Evolutionary conservation across 192 early-diverging fungal species (phyloP), one percentile per base, ranked within the genome.

Genomic region (Gryganskiella cystojenkinii): DNA sequence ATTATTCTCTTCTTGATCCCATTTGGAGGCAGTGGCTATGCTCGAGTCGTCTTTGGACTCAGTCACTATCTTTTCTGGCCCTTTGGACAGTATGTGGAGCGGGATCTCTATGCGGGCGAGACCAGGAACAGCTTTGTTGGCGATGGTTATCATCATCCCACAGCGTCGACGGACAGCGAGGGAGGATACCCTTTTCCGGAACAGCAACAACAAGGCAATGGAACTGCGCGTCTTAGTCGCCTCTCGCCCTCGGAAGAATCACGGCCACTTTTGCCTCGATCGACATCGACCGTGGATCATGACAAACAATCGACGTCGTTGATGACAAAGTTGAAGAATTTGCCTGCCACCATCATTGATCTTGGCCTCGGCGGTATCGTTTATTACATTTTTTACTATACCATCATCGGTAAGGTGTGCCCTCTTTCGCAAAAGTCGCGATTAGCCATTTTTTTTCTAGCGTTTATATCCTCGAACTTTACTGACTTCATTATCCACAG

Each of bases 11-110:
- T 84, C 10, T 59, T 86, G 0, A 75, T 86, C 24, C 89, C 89
- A 0, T 75, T 67, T 52, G 86, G 83, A 61, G 90, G 92, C 20
- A 70, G 55, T n/a, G 56, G 45, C 31, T 93, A 91, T 74, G 83
- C 85, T 4, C 61, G 86, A 47, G 92, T 96, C 8, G 67, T 95
- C 6, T 61, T 90, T 1, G 95, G 93, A 54, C 84, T 98, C 0
- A 88, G 91, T 31, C 81, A 87, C 53, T 99, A 99, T 63, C 82
- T 98, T n/a, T 81, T 99, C 22, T 97, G 95, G 94, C 97, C 97
- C 9, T 99, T 99, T 88, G 96, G 95, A 9, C 92, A 95, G 63
- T 96, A 94, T 80, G 92, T 98, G 17, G 94, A 94, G 62, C 87
- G 89, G 20, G 74, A 78, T 17, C 52, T 78, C 5, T 58, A 60